These are phyloP conservation scores for Sphaerostilbella broomeana DNA, from an alignment of 2,329 filamentous ascomycete species.

Conservation along the genomic window DNA sequence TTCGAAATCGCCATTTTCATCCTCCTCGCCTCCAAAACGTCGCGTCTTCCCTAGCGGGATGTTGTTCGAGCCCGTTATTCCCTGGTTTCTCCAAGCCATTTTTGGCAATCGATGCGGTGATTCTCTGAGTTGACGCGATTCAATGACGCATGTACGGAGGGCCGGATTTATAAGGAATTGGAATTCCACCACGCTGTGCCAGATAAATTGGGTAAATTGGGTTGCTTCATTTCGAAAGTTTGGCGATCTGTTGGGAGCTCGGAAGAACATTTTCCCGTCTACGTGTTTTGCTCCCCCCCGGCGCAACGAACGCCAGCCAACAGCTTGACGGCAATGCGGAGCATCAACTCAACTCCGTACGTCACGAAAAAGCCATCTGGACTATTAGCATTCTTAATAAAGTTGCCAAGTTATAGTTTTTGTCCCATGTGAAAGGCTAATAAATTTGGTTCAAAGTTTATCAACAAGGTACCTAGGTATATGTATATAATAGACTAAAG, in stretches of 20 bases:
- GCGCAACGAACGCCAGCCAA: too few species aligned
- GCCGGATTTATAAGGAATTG: too few species aligned
- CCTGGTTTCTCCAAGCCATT: slow-evolving; percentile 66
- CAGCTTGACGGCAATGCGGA: too few species aligned
- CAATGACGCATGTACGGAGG: not conserved
- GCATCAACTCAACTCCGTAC: too few species aligned
- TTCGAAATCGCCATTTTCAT: slow-evolving; percentile 26
- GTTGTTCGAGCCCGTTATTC: slow-evolving; percentile 97
- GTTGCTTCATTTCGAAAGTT: slow-evolving; percentile 3
- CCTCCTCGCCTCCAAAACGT: slow-evolving; percentile 61
- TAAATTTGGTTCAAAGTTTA: too few species aligned
- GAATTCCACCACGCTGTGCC: not conserved
- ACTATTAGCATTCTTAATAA: too few species aligned
- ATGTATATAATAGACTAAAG: too few species aligned
- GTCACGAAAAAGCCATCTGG: too few species aligned
- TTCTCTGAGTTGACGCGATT: not conserved
- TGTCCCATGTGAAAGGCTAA: too few species aligned
- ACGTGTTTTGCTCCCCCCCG: too few species aligned
- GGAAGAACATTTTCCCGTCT: slow-evolving; percentile 3
- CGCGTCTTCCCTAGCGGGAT: slow-evolving; percentile 87
- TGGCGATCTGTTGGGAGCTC: not conserved
- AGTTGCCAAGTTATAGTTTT: too few species aligned
- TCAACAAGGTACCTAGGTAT: too few species aligned
- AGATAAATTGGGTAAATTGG: slow-evolving; percentile 5
- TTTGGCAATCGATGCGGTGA: slow-evolving; percentile 18